Conservation (phyloP, 495 filamentous ascomycete genomes). For the Penicillium salamii region DNA sequence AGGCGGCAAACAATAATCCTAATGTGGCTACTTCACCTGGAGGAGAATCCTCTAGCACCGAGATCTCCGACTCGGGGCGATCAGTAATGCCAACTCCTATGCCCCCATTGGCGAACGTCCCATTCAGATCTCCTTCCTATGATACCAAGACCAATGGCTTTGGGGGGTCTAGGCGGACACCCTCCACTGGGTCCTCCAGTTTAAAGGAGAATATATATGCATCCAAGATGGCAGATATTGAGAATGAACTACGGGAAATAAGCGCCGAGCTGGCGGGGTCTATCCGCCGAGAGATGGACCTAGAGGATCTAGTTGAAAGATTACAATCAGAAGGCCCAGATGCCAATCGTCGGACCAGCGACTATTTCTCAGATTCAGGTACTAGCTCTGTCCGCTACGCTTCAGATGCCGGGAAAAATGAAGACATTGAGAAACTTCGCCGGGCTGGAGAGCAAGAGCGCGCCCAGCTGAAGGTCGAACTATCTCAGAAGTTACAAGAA, state of each 20-base stretch:
- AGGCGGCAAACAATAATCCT: conserved; percentile 25
- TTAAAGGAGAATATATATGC: conserved; percentile 46
- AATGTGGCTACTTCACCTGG: conserved; percentile 49
- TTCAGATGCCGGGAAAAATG: conserved; percentile 59
- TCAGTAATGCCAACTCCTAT: conserved; percentile 60
- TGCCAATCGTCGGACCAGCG: conserved; percentile 76
- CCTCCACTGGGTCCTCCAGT: conserved; percentile 38
- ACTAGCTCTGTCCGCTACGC: conserved; percentile 77
- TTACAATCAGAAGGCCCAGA: conserved; percentile 69
- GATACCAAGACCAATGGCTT: conserved; percentile 45
- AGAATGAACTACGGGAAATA: conserved; percentile 90
- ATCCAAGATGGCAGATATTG: conserved; percentile 66
- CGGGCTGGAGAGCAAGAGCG: conserved; percentile 88
- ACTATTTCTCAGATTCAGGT: conserved; percentile 97
- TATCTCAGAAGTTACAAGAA: conserved; percentile 78
- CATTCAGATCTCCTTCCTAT: conserved; percentile 37
- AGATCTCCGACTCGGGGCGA: conserved; percentile 59
- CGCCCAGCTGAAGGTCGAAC: conserved; percentile 78
- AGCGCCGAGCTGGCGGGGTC: conserved; percentile 88
- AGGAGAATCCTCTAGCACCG: conserved; percentile 60
- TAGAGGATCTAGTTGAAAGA: conserved; percentile 89
- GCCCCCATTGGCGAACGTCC: conserved; percentile 46
- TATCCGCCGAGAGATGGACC: conserved; percentile 91
- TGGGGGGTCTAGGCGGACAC: conserved; percentile 29
- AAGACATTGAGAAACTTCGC: conserved; percentile 81